Evolutionary conservation across 140 eudicot genomes (phyloP), one percentile per base, ranked within the genome.

Genomic region (Stevia rebaudiana): DNA sequence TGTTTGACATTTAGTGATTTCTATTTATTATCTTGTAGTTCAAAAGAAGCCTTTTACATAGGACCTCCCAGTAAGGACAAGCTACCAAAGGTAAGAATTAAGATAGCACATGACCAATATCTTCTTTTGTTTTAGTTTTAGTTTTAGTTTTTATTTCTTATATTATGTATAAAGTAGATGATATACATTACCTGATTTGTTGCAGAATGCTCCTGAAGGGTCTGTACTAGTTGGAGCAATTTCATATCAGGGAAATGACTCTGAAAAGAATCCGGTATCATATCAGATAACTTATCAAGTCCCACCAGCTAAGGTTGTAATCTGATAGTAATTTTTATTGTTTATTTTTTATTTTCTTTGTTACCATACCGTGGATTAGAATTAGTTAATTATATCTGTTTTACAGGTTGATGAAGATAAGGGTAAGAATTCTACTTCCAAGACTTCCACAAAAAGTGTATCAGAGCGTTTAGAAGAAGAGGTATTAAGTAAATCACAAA

Each of bases 11-110:
- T 13, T 68, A 56, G 30, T 51, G 46, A 73, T 25, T 25, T 60
- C 6, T 37, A 12, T 65, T 19, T 65, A 44, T 59, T 43, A 37
- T 62, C 64, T 80, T 74, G 63, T 67, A 94, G 99, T 55, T 57
- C 69, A 52, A 88, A 81, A 83, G 97, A 85, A 83, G 96, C 97
- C 43, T 94, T 94, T 76, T 94, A 94, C 75, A 82, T 94, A 54
- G 95, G 84, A 46, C 95, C 95, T 67, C 99, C 97, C 39, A 24
- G 83, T 28, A 88, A 81, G 78, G 98, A 92, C 79, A 82, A 79
- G 77, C 84, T 88, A 31, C 97, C 99, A 10, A 94, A 94, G 99
- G 99, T 94, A 85, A 85, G 97, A 94, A 97, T 97, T 94, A 85
- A 85, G 97, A 95, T 88, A 69, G 70, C 51, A 36, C 25, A 59